Conservation (phyloP, 306 rosid species). For the Inga leiocalycina region DNA sequence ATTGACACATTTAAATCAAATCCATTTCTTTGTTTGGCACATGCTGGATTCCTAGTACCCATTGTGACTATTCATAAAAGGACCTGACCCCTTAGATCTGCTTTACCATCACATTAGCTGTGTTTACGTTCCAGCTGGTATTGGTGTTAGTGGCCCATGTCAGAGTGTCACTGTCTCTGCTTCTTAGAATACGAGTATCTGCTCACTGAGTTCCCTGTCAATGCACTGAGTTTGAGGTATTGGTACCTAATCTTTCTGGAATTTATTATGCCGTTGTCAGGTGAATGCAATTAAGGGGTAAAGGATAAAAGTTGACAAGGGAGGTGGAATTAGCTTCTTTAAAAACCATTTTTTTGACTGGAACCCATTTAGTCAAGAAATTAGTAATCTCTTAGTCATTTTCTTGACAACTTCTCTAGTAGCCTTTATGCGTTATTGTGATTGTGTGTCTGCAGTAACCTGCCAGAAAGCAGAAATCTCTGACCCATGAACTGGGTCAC, state of each 20-base stretch:
- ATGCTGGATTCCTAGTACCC: not conserved
- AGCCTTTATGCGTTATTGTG: not conserved
- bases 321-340: not conserved
- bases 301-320: not conserved
- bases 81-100: not conserved
- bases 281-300: conserved; percentile 10
- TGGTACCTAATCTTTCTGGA: not conserved
- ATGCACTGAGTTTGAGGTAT: conserved; percentile 2
- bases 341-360: not conserved
- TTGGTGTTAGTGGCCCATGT: not conserved
- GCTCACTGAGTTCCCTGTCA: not conserved
- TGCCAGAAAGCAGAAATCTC: conserved; percentile 6
- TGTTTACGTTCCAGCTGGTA: not conserved
- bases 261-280: not conserved
- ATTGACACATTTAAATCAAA: not conserved
- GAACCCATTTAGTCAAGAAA: not conserved
- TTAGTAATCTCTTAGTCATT: not conserved
- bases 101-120: not conserved
- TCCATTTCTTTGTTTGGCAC: not conserved
- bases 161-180: not conserved
- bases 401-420: not conserved
- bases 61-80: not conserved
- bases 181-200: not conserved
- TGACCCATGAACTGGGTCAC: not conserved
- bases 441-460: conserved; percentile 6